Evolutionary conservation across 257 asterid species (phyloP).

Genomic region (Datura wrightii): DNA sequence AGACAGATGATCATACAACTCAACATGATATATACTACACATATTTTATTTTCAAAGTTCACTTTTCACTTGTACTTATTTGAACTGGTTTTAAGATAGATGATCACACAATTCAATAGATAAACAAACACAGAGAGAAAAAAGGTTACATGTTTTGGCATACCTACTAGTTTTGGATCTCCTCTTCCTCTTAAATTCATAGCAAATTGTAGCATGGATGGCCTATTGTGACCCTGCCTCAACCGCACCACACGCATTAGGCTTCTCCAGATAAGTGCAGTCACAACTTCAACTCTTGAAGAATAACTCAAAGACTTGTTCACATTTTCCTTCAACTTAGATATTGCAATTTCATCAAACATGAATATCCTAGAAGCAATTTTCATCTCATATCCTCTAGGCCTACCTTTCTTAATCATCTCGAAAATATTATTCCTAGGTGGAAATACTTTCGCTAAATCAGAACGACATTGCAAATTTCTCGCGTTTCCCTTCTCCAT

Average conservation of each 20-base stretch:
- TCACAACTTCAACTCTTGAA: constrained; percentile 32
- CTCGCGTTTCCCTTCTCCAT: not conserved
- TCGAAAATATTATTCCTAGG: not conserved
- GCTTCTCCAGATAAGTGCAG: constrained; percentile 35
- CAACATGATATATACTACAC: no score
- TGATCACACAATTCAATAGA: not conserved
- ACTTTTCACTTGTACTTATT: not conserved
- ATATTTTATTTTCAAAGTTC: no score
- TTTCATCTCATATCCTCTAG: not conserved
- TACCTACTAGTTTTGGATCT: not conserved
- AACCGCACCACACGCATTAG: constrained; percentile 13
- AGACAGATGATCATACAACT: no score
- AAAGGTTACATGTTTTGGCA: not conserved
- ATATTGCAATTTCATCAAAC: constrained; percentile 24
- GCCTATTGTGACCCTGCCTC: constrained; percentile 26
- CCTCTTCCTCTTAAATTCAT: constrained; percentile 29
- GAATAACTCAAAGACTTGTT: not conserved
- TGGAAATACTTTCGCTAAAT: constrained; percentile 7
- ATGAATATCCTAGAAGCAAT: not conserved
- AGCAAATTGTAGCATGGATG: constrained; percentile 19
- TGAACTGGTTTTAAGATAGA: no score
- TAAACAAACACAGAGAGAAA: not conserved
- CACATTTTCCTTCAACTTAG: constrained; percentile 32
- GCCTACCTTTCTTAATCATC: constrained; percentile 12
- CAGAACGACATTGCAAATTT: not conserved